Percentiles rank a stretch among this genome's conserved stretches.
Evolutionary conservation across 2,329 filamentous ascomycete genomes (phyloP).

Genomic region (Claviceps quebecensis): DNA sequence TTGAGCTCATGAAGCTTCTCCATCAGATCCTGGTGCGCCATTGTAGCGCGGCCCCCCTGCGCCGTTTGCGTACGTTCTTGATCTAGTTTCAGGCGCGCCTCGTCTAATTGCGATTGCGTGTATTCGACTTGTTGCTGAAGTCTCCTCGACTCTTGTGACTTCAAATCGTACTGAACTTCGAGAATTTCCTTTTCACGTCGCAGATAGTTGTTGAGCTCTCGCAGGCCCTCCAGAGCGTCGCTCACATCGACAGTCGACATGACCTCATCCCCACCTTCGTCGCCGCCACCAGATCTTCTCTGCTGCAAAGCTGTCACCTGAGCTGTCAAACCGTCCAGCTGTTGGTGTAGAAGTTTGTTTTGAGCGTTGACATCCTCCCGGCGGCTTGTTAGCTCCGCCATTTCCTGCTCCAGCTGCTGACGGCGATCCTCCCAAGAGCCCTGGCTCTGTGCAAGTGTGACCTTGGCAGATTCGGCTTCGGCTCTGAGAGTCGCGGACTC

Average conservation of each 20-base stretch:
- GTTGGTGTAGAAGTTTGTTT: constrained; percentile 79
- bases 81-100: constrained; percentile 74
- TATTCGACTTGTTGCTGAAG: constrained; percentile 85
- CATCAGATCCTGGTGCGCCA: constrained; percentile 81
- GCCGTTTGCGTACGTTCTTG: constrained; percentile 70
- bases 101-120: constrained; percentile 74
- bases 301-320: constrained; percentile 74
- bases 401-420: constrained; percentile 69
- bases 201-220: constrained; percentile 83
- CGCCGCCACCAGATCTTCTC: constrained; percentile 42
- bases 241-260: constrained; percentile 37
- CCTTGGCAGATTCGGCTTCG: constrained; percentile 75
- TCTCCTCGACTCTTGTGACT: constrained; percentile 74
- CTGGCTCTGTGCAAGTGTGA: constrained; percentile 65
- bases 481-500: constrained; percentile 61
- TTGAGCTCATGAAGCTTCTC: constrained; percentile 93
- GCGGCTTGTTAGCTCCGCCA: constrained; percentile 62
- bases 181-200: constrained; percentile 95
- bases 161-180: constrained; percentile 88
- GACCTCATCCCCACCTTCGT: constrained; percentile 37
- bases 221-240: constrained; percentile 57
- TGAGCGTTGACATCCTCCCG: constrained; percentile 77
- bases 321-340: constrained; percentile 67
- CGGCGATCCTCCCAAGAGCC: constrained; percentile 77
- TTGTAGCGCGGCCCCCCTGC: constrained; percentile 57